Percentiles rank a stretch among this genome's conserved stretches.
phyloP scores from a whole-genome alignment of 768 basidiomycete genomes.

The Leccinum broughii region DNA sequence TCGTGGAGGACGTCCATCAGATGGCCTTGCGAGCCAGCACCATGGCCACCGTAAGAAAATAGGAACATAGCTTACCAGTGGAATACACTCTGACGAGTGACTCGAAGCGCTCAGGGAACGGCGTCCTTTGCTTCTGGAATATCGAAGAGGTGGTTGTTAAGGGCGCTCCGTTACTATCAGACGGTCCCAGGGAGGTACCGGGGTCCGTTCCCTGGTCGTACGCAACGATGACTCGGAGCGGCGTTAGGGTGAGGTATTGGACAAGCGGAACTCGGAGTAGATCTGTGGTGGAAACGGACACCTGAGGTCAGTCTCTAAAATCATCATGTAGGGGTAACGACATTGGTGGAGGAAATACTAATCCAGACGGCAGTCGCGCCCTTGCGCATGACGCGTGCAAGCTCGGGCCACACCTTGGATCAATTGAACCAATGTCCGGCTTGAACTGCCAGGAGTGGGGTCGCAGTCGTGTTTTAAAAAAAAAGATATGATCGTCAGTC shows the following conservation, averaged over 20 bases:
- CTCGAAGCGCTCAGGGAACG: conserved; percentile 23
- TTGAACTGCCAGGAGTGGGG: too few species aligned
- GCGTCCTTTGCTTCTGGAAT: conserved; percentile 3
- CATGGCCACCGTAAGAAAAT: conserved; percentile 26
- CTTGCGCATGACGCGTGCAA: too few species aligned
- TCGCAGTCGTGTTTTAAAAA: too few species aligned
- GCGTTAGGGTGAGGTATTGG: conserved; percentile 5
- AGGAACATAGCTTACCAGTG: conserved; percentile 41
- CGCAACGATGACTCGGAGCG: conserved; percentile 3
- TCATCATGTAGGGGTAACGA: not conserved
- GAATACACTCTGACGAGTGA: conserved; percentile 58
- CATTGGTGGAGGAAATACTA: conserved; percentile 12
- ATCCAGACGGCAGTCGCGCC: conserved; percentile 48
- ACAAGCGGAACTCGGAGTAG: conserved; percentile 12
- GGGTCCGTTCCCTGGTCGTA: conserved; percentile 6
- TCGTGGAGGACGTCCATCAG: not conserved
- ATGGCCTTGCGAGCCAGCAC: conserved; percentile 14
- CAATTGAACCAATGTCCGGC: too few species aligned
- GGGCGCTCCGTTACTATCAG: not conserved
- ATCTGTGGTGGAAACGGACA: not conserved
- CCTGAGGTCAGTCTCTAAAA: not conserved
- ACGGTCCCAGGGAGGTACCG: not conserved
- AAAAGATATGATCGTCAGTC: too few species aligned
- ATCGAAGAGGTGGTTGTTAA: conserved; percentile 3
- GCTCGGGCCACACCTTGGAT: too few species aligned